These are phyloP conservation scores for Boletellus sp. DNA, from an alignment of 768 basidiomycete genomes.

Conservation along the genomic window DNA sequence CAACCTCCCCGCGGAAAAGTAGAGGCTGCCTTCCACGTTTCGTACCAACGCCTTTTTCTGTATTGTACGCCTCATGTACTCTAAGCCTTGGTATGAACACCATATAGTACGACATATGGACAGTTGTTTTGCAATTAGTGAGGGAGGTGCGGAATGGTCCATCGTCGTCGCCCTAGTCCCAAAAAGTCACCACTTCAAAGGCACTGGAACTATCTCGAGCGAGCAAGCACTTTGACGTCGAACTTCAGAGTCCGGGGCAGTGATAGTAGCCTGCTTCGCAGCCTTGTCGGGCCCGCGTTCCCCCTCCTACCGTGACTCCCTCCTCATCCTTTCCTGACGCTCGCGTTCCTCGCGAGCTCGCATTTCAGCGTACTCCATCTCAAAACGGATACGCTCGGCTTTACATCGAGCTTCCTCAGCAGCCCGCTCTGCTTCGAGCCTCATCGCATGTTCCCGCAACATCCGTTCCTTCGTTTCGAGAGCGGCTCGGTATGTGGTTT, in stretches of 20 bases:
- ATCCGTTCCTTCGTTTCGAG: too few species aligned
- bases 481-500: too few species aligned
- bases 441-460: constrained; percentile 18
- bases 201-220: too few species aligned
- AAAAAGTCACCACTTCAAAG: too few species aligned
- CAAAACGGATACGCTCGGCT: constrained; percentile 21
- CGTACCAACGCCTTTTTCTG: constrained; percentile 12
- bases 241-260: constrained; percentile 23
- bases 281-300: constrained; percentile 22
- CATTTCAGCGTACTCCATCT: constrained; percentile 24
- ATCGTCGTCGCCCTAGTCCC: too few species aligned
- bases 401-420: constrained; percentile 23
- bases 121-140: too few species aligned
- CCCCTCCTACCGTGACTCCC: too few species aligned
- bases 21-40: neutral
- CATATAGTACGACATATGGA: neutral
- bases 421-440: constrained; percentile 20
- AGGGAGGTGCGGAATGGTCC: too few species aligned
- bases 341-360: constrained; percentile 23
- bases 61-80: constrained; percentile 19
- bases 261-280: too few species aligned
- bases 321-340: constrained; percentile 17
- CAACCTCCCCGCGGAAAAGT: constrained; percentile 26
- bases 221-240: constrained; percentile 17
- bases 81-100: constrained; percentile 8